These are phyloP conservation scores for Wickerhamomyces sp. DNA, from an alignment of 1,139 yeast genomes.

Conservation along the genomic window DNA sequence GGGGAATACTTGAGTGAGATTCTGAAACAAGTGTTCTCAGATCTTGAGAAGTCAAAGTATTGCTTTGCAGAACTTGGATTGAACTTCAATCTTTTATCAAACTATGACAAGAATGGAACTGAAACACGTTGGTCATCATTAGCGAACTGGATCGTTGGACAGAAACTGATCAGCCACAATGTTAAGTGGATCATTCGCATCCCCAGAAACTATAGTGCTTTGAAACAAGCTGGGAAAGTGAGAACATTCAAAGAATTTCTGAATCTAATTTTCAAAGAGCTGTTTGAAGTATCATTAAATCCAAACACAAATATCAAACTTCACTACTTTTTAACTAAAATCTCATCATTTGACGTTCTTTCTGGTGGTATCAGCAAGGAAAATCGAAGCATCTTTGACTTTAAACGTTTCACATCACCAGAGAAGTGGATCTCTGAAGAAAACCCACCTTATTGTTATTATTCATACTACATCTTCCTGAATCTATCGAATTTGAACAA, in stretches of 20 bases:
- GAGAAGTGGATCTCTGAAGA: slow-evolving; percentile 14
- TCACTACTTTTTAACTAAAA: slow-evolving; percentile 21
- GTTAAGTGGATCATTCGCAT: slow-evolving; percentile 22
- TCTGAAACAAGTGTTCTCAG: slow-evolving; percentile 88
- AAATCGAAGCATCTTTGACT: slow-evolving; percentile 15
- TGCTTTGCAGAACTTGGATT: slow-evolving; percentile 23
- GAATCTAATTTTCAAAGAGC: slow-evolving; percentile 16
- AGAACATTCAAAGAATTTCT: slow-evolving; percentile 16
- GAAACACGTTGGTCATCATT: slow-evolving; percentile 16
- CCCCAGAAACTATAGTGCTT: slow-evolving; percentile 19
- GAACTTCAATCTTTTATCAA: slow-evolving; percentile 13
- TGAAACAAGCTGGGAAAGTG: slow-evolving; percentile 9
- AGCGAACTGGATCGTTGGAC: slow-evolving; percentile 19
- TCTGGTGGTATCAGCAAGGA: slow-evolving; percentile 12
- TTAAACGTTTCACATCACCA: slow-evolving; percentile 9
- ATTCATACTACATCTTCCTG: slow-evolving; percentile 19
- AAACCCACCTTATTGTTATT: slow-evolving; percentile 25
- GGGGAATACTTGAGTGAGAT: slow-evolving; percentile 92
- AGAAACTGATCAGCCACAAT: slow-evolving; percentile 22
- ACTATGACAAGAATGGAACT: neutral
- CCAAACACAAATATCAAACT: slow-evolving; percentile 17
- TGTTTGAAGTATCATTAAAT: slow-evolving; percentile 20
- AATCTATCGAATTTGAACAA: slow-evolving; percentile 18
- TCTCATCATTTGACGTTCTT: slow-evolving; percentile 19
- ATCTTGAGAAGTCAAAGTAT: slow-evolving; percentile 30